Conservation (phyloP, 805 yeast species). For the Pichia nakasei region DNA sequence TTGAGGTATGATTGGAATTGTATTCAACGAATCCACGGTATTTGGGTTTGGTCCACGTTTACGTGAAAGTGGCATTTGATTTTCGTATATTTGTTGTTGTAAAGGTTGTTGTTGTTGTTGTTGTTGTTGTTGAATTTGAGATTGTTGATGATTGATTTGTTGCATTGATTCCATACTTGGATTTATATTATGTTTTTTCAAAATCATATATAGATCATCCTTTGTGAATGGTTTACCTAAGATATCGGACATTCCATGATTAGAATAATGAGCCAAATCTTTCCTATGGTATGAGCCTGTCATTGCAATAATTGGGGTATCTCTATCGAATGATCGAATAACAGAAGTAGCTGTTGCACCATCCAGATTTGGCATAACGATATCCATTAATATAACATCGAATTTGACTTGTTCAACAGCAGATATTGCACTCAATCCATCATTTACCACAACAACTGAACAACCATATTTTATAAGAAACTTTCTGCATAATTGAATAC, state of each 20-base stretch:
- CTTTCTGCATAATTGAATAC: conserved; percentile 75
- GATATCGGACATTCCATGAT: conserved; percentile 88
- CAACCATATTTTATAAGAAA: conserved; percentile 85
- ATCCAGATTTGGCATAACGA: conserved; percentile 81
- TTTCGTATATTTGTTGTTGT: not conserved
- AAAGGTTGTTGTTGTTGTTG: not conserved
- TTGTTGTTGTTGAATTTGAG: not conserved
- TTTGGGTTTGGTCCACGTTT: too few relatives aligned
- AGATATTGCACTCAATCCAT: conserved; percentile 82
- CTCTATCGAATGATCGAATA: conserved; percentile 73
- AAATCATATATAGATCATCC: conserved; percentile 68
- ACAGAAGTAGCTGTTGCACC: conserved; percentile 89
- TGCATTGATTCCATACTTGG: conserved; percentile 10
- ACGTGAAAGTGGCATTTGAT: too few relatives aligned
- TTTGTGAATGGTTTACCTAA: conserved; percentile 91
- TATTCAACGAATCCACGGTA: not conserved
- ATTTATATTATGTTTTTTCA: conserved; percentile 62
- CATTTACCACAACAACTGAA: conserved; percentile 85
- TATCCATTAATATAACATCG: conserved; percentile 78
- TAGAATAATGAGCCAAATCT: conserved; percentile 69
- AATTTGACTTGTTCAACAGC: conserved; percentile 62
- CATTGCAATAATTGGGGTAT: conserved; percentile 90
- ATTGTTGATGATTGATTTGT: not conserved
- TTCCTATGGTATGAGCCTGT: conserved; percentile 82
- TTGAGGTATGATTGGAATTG: not conserved